A percentile compares a stretch with the other conserved stretches of the same genome.
phyloP scores from a whole-genome alignment of 75 land plant genomes.

The Sequoia sempervirens region DNA sequence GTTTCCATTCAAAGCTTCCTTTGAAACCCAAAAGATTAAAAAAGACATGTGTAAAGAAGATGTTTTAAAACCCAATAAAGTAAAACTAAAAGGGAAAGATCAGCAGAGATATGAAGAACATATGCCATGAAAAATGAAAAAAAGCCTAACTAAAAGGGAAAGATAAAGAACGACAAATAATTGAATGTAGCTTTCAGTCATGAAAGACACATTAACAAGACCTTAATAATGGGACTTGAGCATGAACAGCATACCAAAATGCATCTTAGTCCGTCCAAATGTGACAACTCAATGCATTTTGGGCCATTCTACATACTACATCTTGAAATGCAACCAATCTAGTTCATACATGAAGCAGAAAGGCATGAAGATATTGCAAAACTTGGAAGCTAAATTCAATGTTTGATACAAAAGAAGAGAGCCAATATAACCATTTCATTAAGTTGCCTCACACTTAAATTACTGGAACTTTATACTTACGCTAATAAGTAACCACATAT shows the following conservation, averaged over 20 bases:
- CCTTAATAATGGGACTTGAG: background rate
- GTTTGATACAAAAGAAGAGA: background rate
- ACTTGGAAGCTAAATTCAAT: background rate
- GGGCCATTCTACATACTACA: background rate
- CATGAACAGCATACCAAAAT: background rate
- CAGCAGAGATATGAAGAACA: background rate
- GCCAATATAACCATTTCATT: background rate
- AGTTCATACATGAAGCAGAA: background rate
- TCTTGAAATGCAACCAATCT: background rate
- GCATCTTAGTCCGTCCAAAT: background rate
- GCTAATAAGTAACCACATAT: constrained; percentile 71
- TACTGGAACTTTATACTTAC: constrained; percentile 48
- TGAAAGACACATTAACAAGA: background rate
- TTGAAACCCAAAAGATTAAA: background rate
- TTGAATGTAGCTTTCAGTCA: background rate
- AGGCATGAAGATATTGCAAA: background rate
- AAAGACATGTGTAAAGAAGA: background rate
- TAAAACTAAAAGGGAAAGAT: too few species aligned
- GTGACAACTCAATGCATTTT: background rate
- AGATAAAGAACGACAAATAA: background rate
- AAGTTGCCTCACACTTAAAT: background rate
- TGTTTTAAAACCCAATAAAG: background rate
- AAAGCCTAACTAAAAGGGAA: background rate
- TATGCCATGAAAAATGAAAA: background rate
- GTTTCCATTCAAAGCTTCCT: background rate